Base-by-base conservation (phyloP, 2,329 filamentous ascomycete genomes). In the Pseudocercospora fijiensis region DNA sequence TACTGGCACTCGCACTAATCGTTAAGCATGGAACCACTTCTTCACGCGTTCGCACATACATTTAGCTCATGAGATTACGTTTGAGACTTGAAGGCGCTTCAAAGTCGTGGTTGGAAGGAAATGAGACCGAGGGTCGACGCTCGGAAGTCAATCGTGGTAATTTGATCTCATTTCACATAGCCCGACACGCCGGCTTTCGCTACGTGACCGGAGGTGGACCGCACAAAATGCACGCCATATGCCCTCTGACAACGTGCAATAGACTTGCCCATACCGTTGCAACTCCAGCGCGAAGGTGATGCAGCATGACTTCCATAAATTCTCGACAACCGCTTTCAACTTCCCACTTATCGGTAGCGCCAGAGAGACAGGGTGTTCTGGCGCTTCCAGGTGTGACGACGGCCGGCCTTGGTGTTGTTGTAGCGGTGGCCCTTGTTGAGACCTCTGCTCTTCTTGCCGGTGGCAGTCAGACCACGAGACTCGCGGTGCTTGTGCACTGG, bases 401-500 rank as follows among this genome's bases (percentile, higher is more conserved):
- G 89, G 78, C 95, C 95, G 76, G 92, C 91, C 75, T 86, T 86
- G 82, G 95, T 99, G 88, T 99, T 96, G 92, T 94, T 96, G 92
- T 91, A 99, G 79, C 90, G 88, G 85, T 98, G 94, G 77, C 95
- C 95, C 89, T 96, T 96, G 90, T 95, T 95, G 85, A 99, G 90
- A 85, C 96, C 95, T 83, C 95, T 92, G 78, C 92, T 96, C 86
- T 96, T 96, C 93, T 99, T 99, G 89, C 95, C 95, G 74, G 94
- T 98, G 78, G 94, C 89, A 76, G 95, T 99, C 76, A 99, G 92
- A 78, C 95, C 96, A 82, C 95, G 93, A 77, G 87, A 84, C 88
- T 99, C 95, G 85, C 95, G 95, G 89, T 98, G 95, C 93, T 99
- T 99, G 92, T 99, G 95, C 78, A 99, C 96, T 76, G 95, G 90